A percentile compares a stretch with the other conserved stretches of the same genome.
These are phyloP conservation scores for Neophaeococcomyces aloes DNA, from an alignment of 2,329 filamentous ascomycete genomes.

Conservation along the genomic window DNA sequence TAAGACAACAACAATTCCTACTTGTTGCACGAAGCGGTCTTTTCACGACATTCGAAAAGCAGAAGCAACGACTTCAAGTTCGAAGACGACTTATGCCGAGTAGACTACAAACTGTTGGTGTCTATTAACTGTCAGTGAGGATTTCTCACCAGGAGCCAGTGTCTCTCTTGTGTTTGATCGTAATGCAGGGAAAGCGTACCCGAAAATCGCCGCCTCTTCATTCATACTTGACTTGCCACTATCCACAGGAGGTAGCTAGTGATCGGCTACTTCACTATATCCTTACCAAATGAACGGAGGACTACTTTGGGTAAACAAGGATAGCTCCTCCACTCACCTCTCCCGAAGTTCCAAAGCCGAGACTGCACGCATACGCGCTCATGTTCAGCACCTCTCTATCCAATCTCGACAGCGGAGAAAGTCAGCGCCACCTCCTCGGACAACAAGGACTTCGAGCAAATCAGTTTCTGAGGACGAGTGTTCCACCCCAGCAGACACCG, in stretches of 20 bases:
- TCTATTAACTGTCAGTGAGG: not conserved
- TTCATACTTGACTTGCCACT: not conserved
- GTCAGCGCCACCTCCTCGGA: constrained; percentile 12
- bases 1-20: no score
- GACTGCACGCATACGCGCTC: constrained; percentile 17
- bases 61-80: no score
- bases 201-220: no score
- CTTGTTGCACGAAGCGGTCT: no score
- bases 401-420: constrained; percentile 11
- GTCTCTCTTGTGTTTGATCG: not conserved
- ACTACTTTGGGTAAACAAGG: constrained; percentile 19
- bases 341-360: constrained; percentile 19
- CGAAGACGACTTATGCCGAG: no score
- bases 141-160: not conserved
- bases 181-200: not conserved
- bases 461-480: constrained; percentile 3
- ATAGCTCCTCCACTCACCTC: constrained; percentile 12
- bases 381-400: constrained; percentile 16
- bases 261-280: not conserved
- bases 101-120: not conserved
- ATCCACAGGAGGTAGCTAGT: constrained; percentile 5
- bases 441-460: constrained; percentile 5
- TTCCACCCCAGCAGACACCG: not conserved
- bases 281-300: constrained; percentile 3
- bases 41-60: no score